Base-by-base conservation (phyloP, 495 filamentous ascomycete species). In the Endocarpon pusillum region DNA sequence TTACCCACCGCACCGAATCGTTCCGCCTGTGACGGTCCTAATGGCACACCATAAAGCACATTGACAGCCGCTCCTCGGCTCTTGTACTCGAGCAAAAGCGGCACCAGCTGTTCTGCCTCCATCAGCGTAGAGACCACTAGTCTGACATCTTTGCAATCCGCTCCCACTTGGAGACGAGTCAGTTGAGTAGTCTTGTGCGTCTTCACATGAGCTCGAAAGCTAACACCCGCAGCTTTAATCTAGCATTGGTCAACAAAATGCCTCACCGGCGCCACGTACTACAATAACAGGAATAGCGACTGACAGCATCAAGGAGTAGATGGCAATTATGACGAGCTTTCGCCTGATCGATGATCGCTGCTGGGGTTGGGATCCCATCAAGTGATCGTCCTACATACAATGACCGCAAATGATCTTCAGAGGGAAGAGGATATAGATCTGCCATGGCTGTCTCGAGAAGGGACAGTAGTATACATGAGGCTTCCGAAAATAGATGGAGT, bases 111-210 rank as follows among this genome's bases (percentile, higher is more conserved):
- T 47, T 92, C 83, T 11, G 75, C 73, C 47, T 92, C 85, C 11
- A 67, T 53, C 12, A 87, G 34, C 11, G 84, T 93, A 0, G 82
- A 91, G n/a, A 77, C 71, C 16, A 87, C 63, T 35, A 91, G 55
- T 17, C 76, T 74, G 19, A 73, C 73, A 0, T 61, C 60, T 14
- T 44, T 39, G 22, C 38, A 45, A 17, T 52, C 44, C 21, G 66
- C 48, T 19, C 76, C 75, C 21, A 87, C 69, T 66, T 92, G 83
- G 14, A 89, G 55, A 29, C 63, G 61, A 17, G 84, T 71, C 34
- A 87, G 51, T 51, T 92, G 69, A 3, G 61, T 60, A 0, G 84
- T 91, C 74, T 92, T 93, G 48, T 92, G 84, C 16, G 81, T 81
- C 45, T 92, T 92, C 35, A 89, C 72, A 52, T 93, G 84, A 4